Evolutionary conservation across 1,284 basidiomycete genomes (phyloP).

Genomic region (Cystobasidium pallidum): DNA sequence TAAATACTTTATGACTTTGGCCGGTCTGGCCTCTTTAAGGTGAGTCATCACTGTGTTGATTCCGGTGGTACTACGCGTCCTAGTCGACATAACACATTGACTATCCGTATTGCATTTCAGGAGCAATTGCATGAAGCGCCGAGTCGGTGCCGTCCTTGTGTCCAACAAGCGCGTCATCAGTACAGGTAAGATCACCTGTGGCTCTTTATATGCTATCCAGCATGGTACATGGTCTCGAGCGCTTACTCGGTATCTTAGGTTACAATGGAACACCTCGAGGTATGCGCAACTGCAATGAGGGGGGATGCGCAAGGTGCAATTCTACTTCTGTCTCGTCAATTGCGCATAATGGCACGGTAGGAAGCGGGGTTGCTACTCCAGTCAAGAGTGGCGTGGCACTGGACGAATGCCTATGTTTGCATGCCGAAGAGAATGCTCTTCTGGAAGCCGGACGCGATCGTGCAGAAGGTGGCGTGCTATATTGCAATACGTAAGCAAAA

Average conservation of each 20-base stretch:
- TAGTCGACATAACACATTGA: background rate
- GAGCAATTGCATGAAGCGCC: slow-evolving; percentile 77
- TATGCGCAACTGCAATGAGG: slow-evolving; percentile 80
- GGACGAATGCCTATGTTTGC: slow-evolving; percentile 88
- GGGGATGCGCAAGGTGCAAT: slow-evolving; percentile 83
- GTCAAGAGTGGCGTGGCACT: slow-evolving; percentile 54
- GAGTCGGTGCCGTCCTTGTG: slow-evolving; percentile 58
- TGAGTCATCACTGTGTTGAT: slow-evolving; percentile 51
- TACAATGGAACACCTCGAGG: slow-evolving; percentile 97
- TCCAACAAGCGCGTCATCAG: slow-evolving; percentile 78
- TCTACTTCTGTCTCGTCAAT: slow-evolving; percentile 48
- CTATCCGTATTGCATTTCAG: slow-evolving; percentile 45
- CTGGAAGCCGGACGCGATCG: slow-evolving; percentile 58
- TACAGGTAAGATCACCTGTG: no score
- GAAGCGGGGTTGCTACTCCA: slow-evolving; percentile 39
- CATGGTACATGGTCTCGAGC: no score
- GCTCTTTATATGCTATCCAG: no score
- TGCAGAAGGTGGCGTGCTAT: slow-evolving; percentile 73
- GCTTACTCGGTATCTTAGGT: no score
- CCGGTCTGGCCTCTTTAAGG: slow-evolving; percentile 79
- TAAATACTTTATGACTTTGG: slow-evolving; percentile 92
- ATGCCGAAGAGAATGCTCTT: slow-evolving; percentile 97
- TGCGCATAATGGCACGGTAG: slow-evolving; percentile 52
- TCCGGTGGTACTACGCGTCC: slow-evolving; percentile 37
- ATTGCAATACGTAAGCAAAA: slow-evolving; percentile 77